Conservation (phyloP, 371 early-diverging fungal genomes). For the Apophysomyces variabilis region DNA sequence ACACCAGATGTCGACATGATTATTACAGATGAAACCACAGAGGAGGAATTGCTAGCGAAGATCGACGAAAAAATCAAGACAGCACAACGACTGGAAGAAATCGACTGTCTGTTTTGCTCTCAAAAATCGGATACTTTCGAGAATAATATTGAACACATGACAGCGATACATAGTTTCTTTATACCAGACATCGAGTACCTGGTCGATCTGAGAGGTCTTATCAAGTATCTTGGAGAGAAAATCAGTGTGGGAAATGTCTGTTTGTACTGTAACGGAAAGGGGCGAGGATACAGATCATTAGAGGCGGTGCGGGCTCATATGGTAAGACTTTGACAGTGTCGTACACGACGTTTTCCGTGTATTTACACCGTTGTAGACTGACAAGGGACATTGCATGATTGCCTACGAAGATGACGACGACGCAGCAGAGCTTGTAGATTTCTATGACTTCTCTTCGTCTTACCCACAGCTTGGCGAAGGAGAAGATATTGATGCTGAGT, state of each 20-base stretch:
- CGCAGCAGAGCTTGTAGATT: conserved; percentile 88
- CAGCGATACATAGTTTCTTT: conserved; percentile 86
- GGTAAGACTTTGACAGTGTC: conserved; percentile 48
- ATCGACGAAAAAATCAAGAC: conserved; percentile 76
- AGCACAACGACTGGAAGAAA: conserved; percentile 64
- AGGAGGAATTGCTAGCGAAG: conserved; percentile 54
- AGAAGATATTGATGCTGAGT: conserved; percentile 60
- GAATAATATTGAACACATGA: conserved; percentile 92
- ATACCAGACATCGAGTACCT: conserved; percentile 96
- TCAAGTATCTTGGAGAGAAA: conserved; percentile 93
- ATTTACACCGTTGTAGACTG: conserved; percentile 45
- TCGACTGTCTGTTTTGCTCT: conserved; percentile 87
- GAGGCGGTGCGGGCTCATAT: conserved; percentile 96
- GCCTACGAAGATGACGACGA: conserved; percentile 91
- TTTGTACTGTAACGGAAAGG: conserved; percentile 93
- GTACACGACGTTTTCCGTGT: background rate
- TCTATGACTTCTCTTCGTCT: conserved; percentile 82
- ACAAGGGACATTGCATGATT: conserved; percentile 95
- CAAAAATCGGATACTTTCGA: conserved; percentile 73
- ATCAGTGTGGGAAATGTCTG: conserved; percentile 92
- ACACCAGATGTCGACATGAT: conserved; percentile 46
- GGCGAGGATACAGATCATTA: conserved; percentile 78
- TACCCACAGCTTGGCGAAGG: conserved; percentile 47
- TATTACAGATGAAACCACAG: conserved; percentile 54
- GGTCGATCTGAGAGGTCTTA: conserved; percentile 84